Evolutionary conservation across 306 rosid species (phyloP), one percentile per base, ranked within the genome.

Genomic region (Citrullus colocynthis): DNA sequence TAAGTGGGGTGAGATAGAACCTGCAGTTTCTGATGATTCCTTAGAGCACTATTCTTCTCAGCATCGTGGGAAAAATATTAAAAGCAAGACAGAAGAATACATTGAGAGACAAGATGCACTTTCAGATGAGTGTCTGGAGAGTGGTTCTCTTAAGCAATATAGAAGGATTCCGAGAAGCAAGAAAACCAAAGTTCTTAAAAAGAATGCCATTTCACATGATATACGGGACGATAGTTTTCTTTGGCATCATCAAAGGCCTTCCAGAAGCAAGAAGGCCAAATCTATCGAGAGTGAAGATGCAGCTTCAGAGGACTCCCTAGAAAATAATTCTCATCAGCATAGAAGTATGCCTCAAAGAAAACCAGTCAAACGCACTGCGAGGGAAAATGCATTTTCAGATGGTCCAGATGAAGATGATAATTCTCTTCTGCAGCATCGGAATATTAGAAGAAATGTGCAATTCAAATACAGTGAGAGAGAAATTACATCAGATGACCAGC

Each of bases 381-480:
- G 74, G 71, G 85, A 82, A 59, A 84, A 83, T 41, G 48, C 60
- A 56, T 82, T 79, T 80, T 84, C 89, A 20, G 87, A 86, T 44
- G 87, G 82, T 16, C 30, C 74, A 49, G 78, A 52, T 5, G 77
- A 48, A 8, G 84, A 81, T 14, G 81, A 74, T 65, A 69, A 16
- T 83, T 78, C 89, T 66, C 84, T 58, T 48, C 73, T 77, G 83
- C 88, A 60, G 74, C 87, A 80, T 41, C 79, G 75, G 80, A 90
- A 76, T 75, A 66, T 82, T 80, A 82, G 82, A 44, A 91, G 74
- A 84, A 91, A 87, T 82, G 86, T 85, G 89, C 87, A 83, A 85
- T 58, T 80, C 80, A 34, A 86, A 32, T 32, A 32, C 36, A 32
- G 36, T 32, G 36, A 32, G 36, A 32, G 84, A 74, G 93, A 89